Percentiles rank a stretch among this genome's conserved stretches.
Conservation (phyloP, 805 yeast genomes). For the Candida tallmaniae region DNA sequence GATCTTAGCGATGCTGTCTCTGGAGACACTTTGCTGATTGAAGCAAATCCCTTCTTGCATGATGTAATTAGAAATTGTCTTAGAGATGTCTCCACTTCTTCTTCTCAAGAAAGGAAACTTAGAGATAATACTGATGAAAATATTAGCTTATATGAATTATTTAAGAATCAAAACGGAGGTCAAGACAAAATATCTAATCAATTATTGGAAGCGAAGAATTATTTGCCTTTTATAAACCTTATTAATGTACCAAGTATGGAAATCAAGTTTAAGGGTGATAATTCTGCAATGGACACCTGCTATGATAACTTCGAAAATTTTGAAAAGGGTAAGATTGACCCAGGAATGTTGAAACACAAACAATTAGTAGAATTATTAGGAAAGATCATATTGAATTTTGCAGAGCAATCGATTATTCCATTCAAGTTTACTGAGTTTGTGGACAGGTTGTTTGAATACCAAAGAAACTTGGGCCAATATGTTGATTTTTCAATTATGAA, state of each 20-base stretch:
- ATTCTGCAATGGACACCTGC: slow-evolving; percentile 53
- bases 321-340: slow-evolving; percentile 44
- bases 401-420: slow-evolving; percentile 76
- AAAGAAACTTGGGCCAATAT: slow-evolving; percentile 44
- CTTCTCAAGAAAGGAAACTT: slow-evolving; percentile 6
- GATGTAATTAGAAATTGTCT: slow-evolving; percentile 43
- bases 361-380: slow-evolving; percentile 55
- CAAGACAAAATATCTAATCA: slow-evolving; percentile 27
- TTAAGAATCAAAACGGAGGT: slow-evolving; percentile 18
- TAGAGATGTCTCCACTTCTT: slow-evolving; percentile 17
- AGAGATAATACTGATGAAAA: slow-evolving; percentile 5
- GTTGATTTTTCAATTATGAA: slow-evolving; percentile 14
- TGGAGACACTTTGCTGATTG: slow-evolving; percentile 49
- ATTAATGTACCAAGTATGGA: slow-evolving; percentile 70
- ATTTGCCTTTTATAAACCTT: slow-evolving; percentile 58
- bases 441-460: slow-evolving; percentile 37
- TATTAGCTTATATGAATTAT: slow-evolving; percentile 22
- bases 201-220: slow-evolving; percentile 50
- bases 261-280: slow-evolving; percentile 42
- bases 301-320: slow-evolving; percentile 61
- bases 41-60: slow-evolving; percentile 63
- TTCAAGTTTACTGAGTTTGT: slow-evolving; percentile 51
- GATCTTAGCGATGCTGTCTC: slow-evolving; percentile 68
- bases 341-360: slow-evolving; percentile 50
- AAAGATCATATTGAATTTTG: slow-evolving; percentile 49